phyloP scores from a whole-genome alignment of 148 eudicot genomes.

The Heliosperma pusillum region DNA sequence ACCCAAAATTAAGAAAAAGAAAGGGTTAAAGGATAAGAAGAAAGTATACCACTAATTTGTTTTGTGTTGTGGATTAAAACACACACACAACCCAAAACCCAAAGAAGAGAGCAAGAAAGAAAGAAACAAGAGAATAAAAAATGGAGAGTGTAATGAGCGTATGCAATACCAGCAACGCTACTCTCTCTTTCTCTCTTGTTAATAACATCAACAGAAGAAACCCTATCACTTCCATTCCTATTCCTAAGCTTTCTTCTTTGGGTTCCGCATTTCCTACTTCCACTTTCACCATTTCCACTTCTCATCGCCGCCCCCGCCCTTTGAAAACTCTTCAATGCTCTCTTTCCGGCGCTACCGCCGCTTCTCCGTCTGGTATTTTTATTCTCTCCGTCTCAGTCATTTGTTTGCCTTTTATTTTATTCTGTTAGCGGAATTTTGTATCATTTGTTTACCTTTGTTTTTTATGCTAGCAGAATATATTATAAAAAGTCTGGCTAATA shows the following conservation, averaged over 20 bases:
- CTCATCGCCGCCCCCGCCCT: not conserved
- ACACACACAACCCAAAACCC: not conserved
- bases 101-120: not conserved
- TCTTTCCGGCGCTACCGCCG: slow-evolving; percentile 14
- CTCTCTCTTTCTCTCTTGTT: not conserved
- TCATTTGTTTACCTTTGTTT: no score
- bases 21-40: not conserved
- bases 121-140: not conserved
- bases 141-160: slow-evolving; percentile 12
- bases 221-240: not conserved
- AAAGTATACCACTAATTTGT: not conserved
- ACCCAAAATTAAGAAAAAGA: not conserved
- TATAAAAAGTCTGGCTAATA: no score
- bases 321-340: not conserved
- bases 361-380: slow-evolving; percentile 5
- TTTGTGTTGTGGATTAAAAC: not conserved
- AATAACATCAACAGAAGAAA: not conserved
- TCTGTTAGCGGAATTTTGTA: no score
- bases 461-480: no score
- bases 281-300: not conserved
- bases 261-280: not conserved
- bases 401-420: not conserved
- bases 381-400: not conserved
- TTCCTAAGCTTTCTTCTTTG: not conserved
- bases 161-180: not conserved